Conservation (phyloP, 768 basidiomycete genomes). For the Strobilomyces echinocephalus region DNA sequence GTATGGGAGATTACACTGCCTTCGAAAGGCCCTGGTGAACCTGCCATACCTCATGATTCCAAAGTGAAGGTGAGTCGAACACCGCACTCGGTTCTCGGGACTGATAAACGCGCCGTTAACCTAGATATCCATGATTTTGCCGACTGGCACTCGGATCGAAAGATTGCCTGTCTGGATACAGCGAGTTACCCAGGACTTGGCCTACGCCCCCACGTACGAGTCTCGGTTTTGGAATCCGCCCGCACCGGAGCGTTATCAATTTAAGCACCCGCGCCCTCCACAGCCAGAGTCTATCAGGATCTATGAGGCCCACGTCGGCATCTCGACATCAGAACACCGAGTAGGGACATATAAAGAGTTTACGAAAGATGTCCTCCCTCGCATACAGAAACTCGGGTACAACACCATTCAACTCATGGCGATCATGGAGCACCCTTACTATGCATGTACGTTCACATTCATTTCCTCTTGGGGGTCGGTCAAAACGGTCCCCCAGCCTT, state of each 20-base stretch:
- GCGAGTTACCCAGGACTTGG: slow-evolving; percentile 92
- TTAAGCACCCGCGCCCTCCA: slow-evolving; percentile 72
- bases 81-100: neutral
- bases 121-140: slow-evolving; percentile 89
- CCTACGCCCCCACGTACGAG: slow-evolving; percentile 87
- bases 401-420: slow-evolving; percentile 99
- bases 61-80: slow-evolving; percentile 74
- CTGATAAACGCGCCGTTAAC: neutral
- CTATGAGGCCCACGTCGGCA: slow-evolving; percentile 98
- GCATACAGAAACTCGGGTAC: slow-evolving; percentile 90
- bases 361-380: slow-evolving; percentile 72
- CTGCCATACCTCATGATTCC: slow-evolving; percentile 89
- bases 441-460: slow-evolving; percentile 67
- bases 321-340: slow-evolving; percentile 80
- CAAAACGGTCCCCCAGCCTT: slow-evolving; percentile 56
- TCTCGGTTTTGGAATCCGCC: slow-evolving; percentile 99
- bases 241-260: slow-evolving; percentile 60
- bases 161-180: slow-evolving; percentile 91
- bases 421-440: slow-evolving; percentile 96
- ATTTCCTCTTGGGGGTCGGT: neutral
- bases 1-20: slow-evolving; percentile 84
- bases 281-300: slow-evolving; percentile 69
- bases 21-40: slow-evolving; percentile 58
- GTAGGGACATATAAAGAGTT: slow-evolving; percentile 98
- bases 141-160: slow-evolving; percentile 77